Evolutionary conservation across 495 filamentous ascomycete species (phyloP), one percentile per base, ranked within the genome.

Genomic region (Hypoxylon lenormandii): DNA sequence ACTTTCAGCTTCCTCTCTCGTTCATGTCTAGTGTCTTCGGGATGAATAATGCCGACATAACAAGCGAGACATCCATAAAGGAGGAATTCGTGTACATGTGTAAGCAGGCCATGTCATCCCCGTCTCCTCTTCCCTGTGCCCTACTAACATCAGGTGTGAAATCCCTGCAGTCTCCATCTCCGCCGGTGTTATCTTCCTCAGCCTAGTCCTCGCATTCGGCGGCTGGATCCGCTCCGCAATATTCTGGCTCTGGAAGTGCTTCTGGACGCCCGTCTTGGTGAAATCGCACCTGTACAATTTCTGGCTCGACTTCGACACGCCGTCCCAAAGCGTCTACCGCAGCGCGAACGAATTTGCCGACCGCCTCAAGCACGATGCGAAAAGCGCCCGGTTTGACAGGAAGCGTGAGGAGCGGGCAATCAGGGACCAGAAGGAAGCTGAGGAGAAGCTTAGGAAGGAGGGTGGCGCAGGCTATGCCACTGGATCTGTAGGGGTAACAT

Each of bases 21-120:
- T 82, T 82, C 70, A 75, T 81, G 63, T 65, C 79, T 2, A 76
- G 74, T 8, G 48, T 82, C 7, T 82, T 82, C 23, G 80, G 80
- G 0, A 82, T 82, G 80, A 82, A 82, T 63, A 71, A 77, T 3
- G 45, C 37, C 7, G 74, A 79, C 22, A 67, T 80, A 16, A 76
- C 69, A 16, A 56, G 57, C 33, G 71, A 72, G 13, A 73, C 73
- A 65, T 49, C 38, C 0, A 55, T 80, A 5, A 42, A 47, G 13
- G 30, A 26, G 0, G 73, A 81, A 33, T 56, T 81, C n/a, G 22
- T 73, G 11, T 77, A 74, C 10, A 81, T 81, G 74, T 79, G 65
- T 72, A 70, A 69, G 74, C 16, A n/a, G n/a, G 5, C 13, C n/a
- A 21, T 33, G 10, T 33, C n/a, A 15, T 37, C 12, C 38, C 40